A percentile compares a stretch with the other conserved stretches of the same genome.
phyloP scores from a whole-genome alignment of 2,329 filamentous ascomycete species.

The Dissoconium aciculare region DNA sequence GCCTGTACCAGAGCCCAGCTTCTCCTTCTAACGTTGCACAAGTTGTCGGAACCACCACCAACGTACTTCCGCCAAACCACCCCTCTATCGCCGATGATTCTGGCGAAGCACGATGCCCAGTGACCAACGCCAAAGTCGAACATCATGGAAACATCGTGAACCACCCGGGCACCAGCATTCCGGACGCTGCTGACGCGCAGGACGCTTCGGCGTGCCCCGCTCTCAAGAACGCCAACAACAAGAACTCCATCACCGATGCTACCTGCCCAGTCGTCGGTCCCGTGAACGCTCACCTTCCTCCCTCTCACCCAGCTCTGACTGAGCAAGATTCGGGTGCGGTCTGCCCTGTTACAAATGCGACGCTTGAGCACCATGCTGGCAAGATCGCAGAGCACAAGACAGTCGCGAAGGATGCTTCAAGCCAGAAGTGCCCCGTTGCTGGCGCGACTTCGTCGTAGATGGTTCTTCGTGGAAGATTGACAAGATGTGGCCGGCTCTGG shows the following conservation, averaged over 20 bases:
- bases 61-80: constrained; percentile 31
- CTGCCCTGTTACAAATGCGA: constrained; percentile 32
- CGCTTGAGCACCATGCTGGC: constrained; percentile 28
- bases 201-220: constrained; percentile 29
- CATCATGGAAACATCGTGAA: constrained; percentile 30
- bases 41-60: constrained; percentile 30
- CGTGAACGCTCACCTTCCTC: constrained; percentile 27
- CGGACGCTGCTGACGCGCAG: constrained; percentile 13
- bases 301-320: constrained; percentile 28
- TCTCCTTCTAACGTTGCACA: too few species aligned
- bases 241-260: constrained; percentile 28
- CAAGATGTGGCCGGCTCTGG: too few species aligned
- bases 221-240: constrained; percentile 26
- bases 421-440: constrained; percentile 29
- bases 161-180: constrained; percentile 25
- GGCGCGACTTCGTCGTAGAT: constrained; percentile 15
- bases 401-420: constrained; percentile 25
- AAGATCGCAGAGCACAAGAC: constrained; percentile 28
- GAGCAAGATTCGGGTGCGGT: constrained; percentile 26
- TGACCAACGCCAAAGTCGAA: constrained; percentile 31
- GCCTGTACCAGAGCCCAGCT: too few species aligned
- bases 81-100: constrained; percentile 17
- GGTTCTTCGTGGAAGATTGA: too few species aligned
- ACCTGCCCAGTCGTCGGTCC: constrained; percentile 32
- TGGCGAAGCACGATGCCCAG: constrained; percentile 30